These are phyloP conservation scores for Fusarium praegraminearum DNA, from an alignment of 2,329 filamentous ascomycete genomes.

Conservation along the genomic window DNA sequence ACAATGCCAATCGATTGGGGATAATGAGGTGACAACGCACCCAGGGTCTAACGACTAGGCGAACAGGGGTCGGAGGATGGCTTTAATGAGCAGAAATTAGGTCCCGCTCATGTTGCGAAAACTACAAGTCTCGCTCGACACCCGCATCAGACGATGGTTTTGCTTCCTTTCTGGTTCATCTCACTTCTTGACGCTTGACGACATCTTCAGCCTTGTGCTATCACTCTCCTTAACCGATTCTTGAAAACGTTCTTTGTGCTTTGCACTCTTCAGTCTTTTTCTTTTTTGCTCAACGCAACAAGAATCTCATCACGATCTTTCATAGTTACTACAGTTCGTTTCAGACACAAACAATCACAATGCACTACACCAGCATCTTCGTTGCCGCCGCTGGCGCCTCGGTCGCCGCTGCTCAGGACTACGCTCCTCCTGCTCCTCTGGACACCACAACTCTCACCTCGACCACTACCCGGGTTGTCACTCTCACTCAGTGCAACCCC, in stretches of 20 bases:
- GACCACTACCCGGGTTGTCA: conserved; percentile 59
- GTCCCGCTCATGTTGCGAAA: conserved; percentile 40
- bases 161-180: conserved; percentile 20
- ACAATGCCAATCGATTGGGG: conserved; percentile 33
- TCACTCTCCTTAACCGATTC: conserved; percentile 33
- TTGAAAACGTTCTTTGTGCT: conserved; percentile 38
- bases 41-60: conserved; percentile 17
- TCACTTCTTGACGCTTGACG: conserved; percentile 35
- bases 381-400: conserved; percentile 57
- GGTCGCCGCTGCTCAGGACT: conserved; percentile 50
- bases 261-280: conserved; percentile 38
- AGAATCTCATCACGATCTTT: conserved; percentile 19
- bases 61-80: conserved; percentile 16
- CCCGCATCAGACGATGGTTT: conserved; percentile 30
- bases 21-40: conserved; percentile 44
- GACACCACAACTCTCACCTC: conserved; percentile 58
- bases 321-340: conserved; percentile 24
- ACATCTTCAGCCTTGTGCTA: conserved; percentile 35
- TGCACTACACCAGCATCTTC: conserved; percentile 61
- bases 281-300: conserved; percentile 28
- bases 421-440: conserved; percentile 22
- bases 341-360: conserved; percentile 51
- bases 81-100: conserved; percentile 36
- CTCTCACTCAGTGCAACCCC: conserved; percentile 62
- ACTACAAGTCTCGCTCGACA: conserved; percentile 46